Evolutionary conservation across 768 basidiomycete species (phyloP).

Genomic region (Russula griseocarnosa): DNA sequence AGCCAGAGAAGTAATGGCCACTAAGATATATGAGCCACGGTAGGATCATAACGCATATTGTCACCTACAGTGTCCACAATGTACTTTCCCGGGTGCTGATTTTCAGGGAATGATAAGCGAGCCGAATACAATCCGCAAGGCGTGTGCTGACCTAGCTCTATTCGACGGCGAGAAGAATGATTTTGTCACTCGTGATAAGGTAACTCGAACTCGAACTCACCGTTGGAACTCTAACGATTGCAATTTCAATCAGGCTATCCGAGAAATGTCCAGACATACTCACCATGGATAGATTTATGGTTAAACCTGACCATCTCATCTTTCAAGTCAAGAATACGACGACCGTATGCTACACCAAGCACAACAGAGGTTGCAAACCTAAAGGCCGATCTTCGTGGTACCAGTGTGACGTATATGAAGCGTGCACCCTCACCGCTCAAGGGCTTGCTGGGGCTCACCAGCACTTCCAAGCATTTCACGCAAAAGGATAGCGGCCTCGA

Average conservation of each 20-base stretch:
- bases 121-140: not conserved
- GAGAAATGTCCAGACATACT: not conserved
- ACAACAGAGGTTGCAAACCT: conserved; percentile 20
- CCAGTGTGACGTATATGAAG: not conserved
- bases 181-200: not conserved
- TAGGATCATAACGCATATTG: not conserved
- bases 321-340: conserved; percentile 13
- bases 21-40: not conserved
- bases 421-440: conserved; percentile 11
- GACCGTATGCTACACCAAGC: conserved; percentile 13
- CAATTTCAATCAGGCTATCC: not conserved
- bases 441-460: not conserved
- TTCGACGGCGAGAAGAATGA: not conserved
- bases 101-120: not conserved
- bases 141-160: conserved; percentile 5
- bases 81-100: conserved; percentile 9
- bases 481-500: conserved; percentile 18
- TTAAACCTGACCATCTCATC: conserved; percentile 16
- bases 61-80: conserved; percentile 12
- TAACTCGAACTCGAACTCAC: not conserved
- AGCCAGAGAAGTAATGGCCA: conserved; percentile 21
- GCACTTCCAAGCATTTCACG: conserved; percentile 13
- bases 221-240: conserved; percentile 1
- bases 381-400: not conserved
- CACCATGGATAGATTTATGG: not conserved